Evolutionary conservation across 106 monocot species (phyloP), one percentile per base, ranked within the genome.

Genomic region (Hemerocallis citrina): DNA sequence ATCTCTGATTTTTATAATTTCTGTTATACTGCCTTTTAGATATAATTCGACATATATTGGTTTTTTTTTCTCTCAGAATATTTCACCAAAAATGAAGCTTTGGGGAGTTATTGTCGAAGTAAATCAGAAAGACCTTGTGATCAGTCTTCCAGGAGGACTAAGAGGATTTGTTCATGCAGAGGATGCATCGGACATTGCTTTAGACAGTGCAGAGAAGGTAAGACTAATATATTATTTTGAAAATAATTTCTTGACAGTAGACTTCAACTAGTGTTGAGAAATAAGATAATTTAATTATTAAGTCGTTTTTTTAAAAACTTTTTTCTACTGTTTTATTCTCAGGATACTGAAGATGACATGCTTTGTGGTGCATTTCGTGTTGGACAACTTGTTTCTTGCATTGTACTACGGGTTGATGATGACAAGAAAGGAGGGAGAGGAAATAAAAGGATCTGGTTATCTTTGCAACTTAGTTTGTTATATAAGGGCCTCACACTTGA

Each of bases 121-220:
- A 52, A 98, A 88, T 62, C 27, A 57, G 11, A 88, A 98, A 68
- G 98, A 98, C 34, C 68, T 92, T 56, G 88, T 98, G 32, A 65
- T 98, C 3, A 80, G 87, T 75, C 92, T 98, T 74, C 98, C 98
- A 38, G 91, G 98, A 3, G 98, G 88, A 33, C 71, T 88, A 27
- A 84, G 81, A 77, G 98, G 98, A 33, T 85, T 75, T 71, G 92
- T 88, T 74, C 91, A 71, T 47, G 65, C 76, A 60, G 85, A 92
- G 29, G 96, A 98, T 65, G 82, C 65, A 27, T 69, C 74, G 14
- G 90, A 96, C 49, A 34, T 77, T 42, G 21, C 62, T 62, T 23
- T 74, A 34, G 55, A 75, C 17, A 49, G 66, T 46, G 49, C 1
- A 45, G 25, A 43, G 22, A 78, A 83, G 89, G 93, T 93, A 77